Percentiles rank a stretch among this genome's conserved stretches.
phyloP scores from a whole-genome alignment of 345 rosid genomes.

The Ailanthus altissimus region DNA sequence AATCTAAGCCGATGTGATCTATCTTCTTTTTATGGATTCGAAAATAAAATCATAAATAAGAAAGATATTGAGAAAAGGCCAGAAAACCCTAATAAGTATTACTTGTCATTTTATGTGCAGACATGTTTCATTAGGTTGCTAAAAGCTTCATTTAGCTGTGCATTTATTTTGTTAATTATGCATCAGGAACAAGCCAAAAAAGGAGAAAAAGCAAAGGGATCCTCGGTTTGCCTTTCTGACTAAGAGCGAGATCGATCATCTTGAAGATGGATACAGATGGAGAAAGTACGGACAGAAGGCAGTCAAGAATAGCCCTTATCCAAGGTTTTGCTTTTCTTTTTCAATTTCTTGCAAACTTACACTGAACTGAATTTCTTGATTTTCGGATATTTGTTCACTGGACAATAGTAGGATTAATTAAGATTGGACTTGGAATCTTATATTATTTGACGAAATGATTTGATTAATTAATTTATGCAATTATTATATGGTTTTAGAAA shows the following conservation, averaged over 20 bases:
- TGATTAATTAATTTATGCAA: background rate
- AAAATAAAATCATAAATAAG: background rate
- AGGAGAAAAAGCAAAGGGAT: conserved; percentile 39
- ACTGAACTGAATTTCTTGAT: background rate
- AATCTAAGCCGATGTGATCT: background rate
- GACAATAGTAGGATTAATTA: background rate
- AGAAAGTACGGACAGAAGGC: conserved; percentile 51
- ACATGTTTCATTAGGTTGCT: background rate
- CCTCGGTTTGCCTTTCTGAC: conserved; percentile 42
- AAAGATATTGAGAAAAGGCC: background rate
- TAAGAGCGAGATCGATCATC: conserved; percentile 42
- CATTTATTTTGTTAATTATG: background rate
- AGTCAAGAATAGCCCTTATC: conserved; percentile 42
- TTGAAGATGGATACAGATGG: conserved; percentile 50
- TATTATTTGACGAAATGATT: background rate
- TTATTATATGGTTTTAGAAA: background rate
- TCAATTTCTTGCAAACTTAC: background rate
- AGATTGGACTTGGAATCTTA: background rate
- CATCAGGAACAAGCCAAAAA: conserved; percentile 39
- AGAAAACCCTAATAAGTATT: conserved; percentile 14
- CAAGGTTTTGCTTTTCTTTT: conserved; percentile 25
- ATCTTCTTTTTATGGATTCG: background rate
- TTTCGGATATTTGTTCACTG: background rate
- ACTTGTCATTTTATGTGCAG: conserved; percentile 7
- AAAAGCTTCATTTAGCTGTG: background rate